phyloP scores from a whole-genome alignment of 345 rosid genomes.

The Camelina laxa region DNA sequence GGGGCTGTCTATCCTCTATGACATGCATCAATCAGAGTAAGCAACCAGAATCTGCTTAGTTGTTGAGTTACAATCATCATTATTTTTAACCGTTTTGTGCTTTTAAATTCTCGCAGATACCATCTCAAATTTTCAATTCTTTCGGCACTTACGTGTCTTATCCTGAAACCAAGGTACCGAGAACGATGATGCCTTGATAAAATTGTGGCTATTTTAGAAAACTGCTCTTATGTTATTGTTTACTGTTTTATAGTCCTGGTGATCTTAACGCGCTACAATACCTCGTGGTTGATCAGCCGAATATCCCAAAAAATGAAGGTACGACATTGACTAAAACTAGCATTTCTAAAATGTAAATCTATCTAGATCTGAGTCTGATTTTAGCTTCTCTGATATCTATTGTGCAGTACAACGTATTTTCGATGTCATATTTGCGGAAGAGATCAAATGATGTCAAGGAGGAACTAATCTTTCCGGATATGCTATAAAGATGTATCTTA shows the following conservation, averaged over 20 bases:
- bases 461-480: background rate
- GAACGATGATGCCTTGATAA: background rate
- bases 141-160: constrained; percentile 67
- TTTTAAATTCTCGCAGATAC: constrained; percentile 49
- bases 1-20: constrained; percentile 67
- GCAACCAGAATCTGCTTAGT: constrained; percentile 21
- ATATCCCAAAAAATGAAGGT: constrained; percentile 81
- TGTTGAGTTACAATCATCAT: constrained; percentile 10
- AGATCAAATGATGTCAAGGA: constrained; percentile 41
- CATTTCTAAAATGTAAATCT: background rate
- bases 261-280: constrained; percentile 68
- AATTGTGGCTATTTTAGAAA: background rate
- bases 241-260: constrained; percentile 47
- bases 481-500: background rate
- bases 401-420: constrained; percentile 63
- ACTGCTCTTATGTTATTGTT: background rate
- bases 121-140: constrained; percentile 67
- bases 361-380: background rate
- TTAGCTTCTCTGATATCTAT: constrained; percentile 8
- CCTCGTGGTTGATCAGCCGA: constrained; percentile 84
- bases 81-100: background rate
- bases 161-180: constrained; percentile 68
- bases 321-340: background rate
- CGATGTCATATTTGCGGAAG: constrained; percentile 69
- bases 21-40: constrained; percentile 80